These are phyloP conservation scores for Diatrype stigma DNA, from an alignment of 2,329 filamentous ascomycete species.

Conservation along the genomic window DNA sequence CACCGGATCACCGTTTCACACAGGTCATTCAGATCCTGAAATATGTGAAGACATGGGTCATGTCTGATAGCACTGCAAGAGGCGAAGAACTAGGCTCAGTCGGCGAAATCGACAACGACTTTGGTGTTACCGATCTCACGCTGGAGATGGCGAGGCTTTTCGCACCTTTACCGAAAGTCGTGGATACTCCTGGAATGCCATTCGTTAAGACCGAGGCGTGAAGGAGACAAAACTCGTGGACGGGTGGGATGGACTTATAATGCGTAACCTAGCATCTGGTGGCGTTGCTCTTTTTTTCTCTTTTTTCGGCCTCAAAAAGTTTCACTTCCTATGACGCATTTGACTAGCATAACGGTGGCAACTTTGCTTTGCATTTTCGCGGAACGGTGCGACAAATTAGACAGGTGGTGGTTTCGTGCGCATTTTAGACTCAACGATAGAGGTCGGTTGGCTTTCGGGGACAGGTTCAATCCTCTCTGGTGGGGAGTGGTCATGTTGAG, in stretches of 20 bases:
- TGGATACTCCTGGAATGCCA: conserved; percentile 38
- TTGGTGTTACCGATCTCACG: conserved; percentile 59
- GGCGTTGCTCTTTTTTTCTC: conserved; percentile 27
- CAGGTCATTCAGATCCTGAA: conserved; percentile 59
- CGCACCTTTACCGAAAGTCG: conserved; percentile 50
- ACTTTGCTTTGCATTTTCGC: conserved; percentile 32
- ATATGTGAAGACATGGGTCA: conserved; percentile 56
- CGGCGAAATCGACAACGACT: conserved; percentile 63
- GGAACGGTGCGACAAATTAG: conserved; percentile 28
- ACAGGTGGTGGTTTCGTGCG: conserved; percentile 29
- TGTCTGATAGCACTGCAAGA: conserved; percentile 58
- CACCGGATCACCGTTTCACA: conserved; percentile 55
- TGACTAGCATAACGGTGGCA: conserved; percentile 29
- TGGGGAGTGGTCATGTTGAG: conserved; percentile 23
- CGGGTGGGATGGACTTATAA: conserved; percentile 7
- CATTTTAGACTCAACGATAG: conserved; percentile 30
- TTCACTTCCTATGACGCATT: conserved; percentile 25
- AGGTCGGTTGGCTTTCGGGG: conserved; percentile 17
- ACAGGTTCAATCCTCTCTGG: conserved; percentile 16
- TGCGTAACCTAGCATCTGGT: conserved; percentile 20
- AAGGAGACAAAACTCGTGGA: conserved; percentile 6
- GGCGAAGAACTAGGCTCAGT: conserved; percentile 67
- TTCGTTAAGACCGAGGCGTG: conserved; percentile 38
- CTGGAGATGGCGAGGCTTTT: conserved; percentile 71
- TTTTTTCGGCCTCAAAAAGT: conserved; percentile 22